Base-by-base conservation (phyloP, 306 rosid species). In the Dryas drummondii region DNA sequence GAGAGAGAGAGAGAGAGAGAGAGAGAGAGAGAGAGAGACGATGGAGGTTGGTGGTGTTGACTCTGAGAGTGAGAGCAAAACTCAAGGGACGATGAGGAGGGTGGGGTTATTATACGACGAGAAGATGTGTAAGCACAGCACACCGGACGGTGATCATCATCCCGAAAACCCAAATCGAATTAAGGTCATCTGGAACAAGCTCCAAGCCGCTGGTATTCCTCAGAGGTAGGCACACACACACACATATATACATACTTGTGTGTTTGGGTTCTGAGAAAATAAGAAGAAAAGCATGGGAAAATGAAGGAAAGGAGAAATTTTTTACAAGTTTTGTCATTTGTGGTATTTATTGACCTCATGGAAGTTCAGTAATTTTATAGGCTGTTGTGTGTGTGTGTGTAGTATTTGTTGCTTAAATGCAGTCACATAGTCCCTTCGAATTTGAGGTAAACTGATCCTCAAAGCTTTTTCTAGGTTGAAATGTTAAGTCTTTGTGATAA, bases 121-220 rank as follows among this genome's bases (percentile, higher is more conserved):
- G 72, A 84, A 90, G 74, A 92, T 94, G 99, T 90, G 99, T 42
- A 82, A 77, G 42, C 99, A 94, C 60, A 49, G 71, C 62, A 75
- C 79, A 2, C 88, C 87, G 3, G 78, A 81, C 77, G 81, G 78
- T 9, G 84, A 53, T n/a, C n/a, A 27, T 72, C 99, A 94, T 78
- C 96, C 96, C 16, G 99, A 94, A 76, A 87, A 68, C 74, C 99
- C 99, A 0, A 60, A 84, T 60, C 93, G 99, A 37, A 84, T 90
- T 72, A 84, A 84, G 67, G 82, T 78, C 56, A 92, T 91, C 62
- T 94, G 99, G 99, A 74, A 92, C 47, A 84, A 78, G 78, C 92
- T 94, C 22, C 86, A 84, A 45, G 17, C 9, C 67, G 69, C 91
- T 11, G 86, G 89, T 75, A 76, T 92, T 76, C 72, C 83, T 45